Conservation (phyloP, 2,329 filamentous ascomycete genomes). For the Penicillium freii region DNA sequence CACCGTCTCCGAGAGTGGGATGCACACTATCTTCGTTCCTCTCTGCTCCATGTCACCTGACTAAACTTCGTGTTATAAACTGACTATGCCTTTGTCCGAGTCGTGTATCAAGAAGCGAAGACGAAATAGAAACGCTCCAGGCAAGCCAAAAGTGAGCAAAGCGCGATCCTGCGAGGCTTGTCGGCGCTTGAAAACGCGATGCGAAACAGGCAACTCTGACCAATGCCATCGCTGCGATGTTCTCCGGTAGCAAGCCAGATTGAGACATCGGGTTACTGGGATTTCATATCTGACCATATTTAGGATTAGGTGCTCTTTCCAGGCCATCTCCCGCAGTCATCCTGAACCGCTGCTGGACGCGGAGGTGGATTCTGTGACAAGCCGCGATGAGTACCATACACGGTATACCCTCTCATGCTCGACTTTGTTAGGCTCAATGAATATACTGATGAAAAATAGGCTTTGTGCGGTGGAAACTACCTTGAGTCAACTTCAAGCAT, state of each 20-base stretch:
- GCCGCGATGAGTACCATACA: not conserved
- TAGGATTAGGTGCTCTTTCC: not conserved
- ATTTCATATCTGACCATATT: not conserved
- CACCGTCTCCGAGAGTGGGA: not conserved
- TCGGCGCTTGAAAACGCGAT: conserved; percentile 1
- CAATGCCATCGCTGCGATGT: conserved; percentile 18
- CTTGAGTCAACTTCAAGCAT: not conserved
- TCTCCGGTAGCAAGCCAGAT: not conserved
- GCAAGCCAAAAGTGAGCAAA: not conserved
- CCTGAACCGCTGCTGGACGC: not conserved
- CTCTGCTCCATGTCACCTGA: not conserved
- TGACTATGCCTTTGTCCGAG: not conserved
- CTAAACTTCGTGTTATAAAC: not conserved
- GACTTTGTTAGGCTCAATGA: rapidly evolving
- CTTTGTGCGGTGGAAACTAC: not conserved
- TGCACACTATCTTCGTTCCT: not conserved
- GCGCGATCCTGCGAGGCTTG: not conserved
- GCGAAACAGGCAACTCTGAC: not conserved
- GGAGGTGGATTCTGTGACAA: not conserved
- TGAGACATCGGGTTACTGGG: too few species aligned
- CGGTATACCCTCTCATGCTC: not conserved
- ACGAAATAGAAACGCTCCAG: not conserved
- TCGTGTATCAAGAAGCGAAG: not conserved
- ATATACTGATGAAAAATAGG: not conserved
- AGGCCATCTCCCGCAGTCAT: not conserved